Evolutionary conservation across 306 rosid genomes (phyloP).

Genomic region (Quercus dentata): DNA sequence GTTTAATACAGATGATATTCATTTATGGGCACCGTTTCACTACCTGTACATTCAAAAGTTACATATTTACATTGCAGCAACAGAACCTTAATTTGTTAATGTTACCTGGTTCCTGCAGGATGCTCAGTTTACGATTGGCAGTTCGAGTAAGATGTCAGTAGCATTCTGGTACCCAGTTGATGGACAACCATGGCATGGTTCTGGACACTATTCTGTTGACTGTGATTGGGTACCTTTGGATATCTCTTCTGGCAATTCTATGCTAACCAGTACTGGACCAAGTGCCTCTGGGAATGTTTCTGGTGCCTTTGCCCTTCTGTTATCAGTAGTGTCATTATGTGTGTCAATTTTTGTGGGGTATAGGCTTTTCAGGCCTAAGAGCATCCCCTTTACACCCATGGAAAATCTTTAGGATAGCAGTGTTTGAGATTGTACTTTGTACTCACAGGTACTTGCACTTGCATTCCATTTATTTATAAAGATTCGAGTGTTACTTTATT

Average conservation of each 20-base stretch:
- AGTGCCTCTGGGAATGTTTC: conserved; percentile 60
- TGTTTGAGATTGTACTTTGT: conserved; percentile 37
- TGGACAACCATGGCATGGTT: conserved; percentile 81
- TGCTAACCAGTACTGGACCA: conserved; percentile 19
- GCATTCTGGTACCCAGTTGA: conserved; percentile 94
- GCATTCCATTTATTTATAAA: conserved; percentile 24
- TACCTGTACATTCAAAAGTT: conserved; percentile 8
- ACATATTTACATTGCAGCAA: conserved; percentile 4
- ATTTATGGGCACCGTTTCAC: neutral
- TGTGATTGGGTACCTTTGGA: conserved; percentile 92
- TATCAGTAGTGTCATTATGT: conserved; percentile 89
- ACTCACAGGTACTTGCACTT: conserved; percentile 30
- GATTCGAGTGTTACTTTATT: conserved; percentile 31
- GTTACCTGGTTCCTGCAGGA: conserved; percentile 65
- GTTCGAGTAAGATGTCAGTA: conserved; percentile 76
- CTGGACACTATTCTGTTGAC: conserved; percentile 80
- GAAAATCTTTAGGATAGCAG: conserved; percentile 55
- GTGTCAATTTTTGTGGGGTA: conserved; percentile 71
- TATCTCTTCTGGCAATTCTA: conserved; percentile 47
- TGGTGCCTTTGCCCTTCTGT: conserved; percentile 66
- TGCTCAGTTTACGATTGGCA: conserved; percentile 77
- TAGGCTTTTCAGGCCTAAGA: conserved; percentile 42
- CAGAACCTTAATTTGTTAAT: conserved; percentile 15
- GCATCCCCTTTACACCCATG: conserved; percentile 52
- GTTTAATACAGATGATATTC: neutral